Base-by-base conservation (phyloP, 2,329 filamentous ascomycete species). In the Penicillium hordei region DNA sequence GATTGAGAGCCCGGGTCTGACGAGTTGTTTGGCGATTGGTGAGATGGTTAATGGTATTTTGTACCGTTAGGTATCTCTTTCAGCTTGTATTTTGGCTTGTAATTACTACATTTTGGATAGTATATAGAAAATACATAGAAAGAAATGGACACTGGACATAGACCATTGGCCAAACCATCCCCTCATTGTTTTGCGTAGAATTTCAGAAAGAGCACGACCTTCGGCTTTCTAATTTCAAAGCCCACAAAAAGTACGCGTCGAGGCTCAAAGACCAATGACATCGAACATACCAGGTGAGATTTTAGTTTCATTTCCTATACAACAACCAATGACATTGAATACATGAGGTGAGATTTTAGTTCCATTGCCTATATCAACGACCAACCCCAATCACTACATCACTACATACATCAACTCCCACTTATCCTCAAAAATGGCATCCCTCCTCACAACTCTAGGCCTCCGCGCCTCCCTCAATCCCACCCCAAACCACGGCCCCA, bases 1-100 rank as follows among this genome's bases (percentile, higher is more conserved):
- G 0, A 97, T 97, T 65, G 93, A 97, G 79, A 96, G 91, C 74
- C 93, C 93, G 0, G 93, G 93, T 5, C 76, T 97, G 73, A 97
- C 93, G 46, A 94, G 90, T 72, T 86, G 83, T 66, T 76, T 97
- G 77, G 92, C 92, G 1, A 93, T 97, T 75, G 93, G 82, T 4
- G 90, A 96, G 70, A 83, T 84, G 79, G 92, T 96, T 10, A 76
- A 84, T 64, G 71, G 67, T 1, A 69, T 87, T 50, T 62, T 87
- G 65, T 86, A 86, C 23, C 39, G 48, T 29, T 51, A 52, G 17
- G 2, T 33, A 4, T 12, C 7, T 10, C n/a, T 46, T 21, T 8
- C 6, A 10, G 12, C 19, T 40, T 40, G 36, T 27, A 13, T 15
- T 51, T 42, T 51, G 36, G 27, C 2, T 44, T 44, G 19, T 52